phyloP scores from a whole-genome alignment of 2,329 filamentous ascomycete species.

The Diplocarpon rosae region DNA sequence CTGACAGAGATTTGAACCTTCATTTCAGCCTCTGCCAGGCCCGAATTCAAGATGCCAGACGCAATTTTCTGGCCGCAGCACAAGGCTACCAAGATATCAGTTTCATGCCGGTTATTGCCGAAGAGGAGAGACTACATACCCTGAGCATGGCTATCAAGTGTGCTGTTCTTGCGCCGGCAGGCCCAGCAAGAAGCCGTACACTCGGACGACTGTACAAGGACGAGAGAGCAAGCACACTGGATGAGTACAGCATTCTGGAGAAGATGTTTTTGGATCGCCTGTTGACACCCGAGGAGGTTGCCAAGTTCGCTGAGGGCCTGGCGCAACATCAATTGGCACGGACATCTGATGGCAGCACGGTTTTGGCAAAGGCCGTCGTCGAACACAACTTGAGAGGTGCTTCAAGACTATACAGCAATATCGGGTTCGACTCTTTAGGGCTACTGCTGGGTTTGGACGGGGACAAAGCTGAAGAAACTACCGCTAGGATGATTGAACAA shows the following conservation, averaged over 20 bases:
- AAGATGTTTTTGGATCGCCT: constrained; percentile 95
- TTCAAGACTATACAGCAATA: constrained; percentile 70
- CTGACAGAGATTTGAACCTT: constrained; percentile 62
- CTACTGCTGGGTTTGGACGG: constrained; percentile 66
- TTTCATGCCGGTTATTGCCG: constrained; percentile 65
- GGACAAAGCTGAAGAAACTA: constrained; percentile 80
- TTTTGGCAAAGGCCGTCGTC: constrained; percentile 83
- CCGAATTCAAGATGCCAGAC: constrained; percentile 81
- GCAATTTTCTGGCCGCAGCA: constrained; percentile 79
- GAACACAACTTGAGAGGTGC: constrained; percentile 91
- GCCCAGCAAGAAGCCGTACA: constrained; percentile 68
- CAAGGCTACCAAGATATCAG: constrained; percentile 83
- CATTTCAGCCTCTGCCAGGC: constrained; percentile 89
- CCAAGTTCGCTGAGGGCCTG: constrained; percentile 70
- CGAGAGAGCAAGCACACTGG: constrained; percentile 63
- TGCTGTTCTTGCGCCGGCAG: constrained; percentile 83
- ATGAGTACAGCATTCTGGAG: constrained; percentile 81
- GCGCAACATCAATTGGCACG: constrained; percentile 81
- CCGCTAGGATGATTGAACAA: constrained; percentile 92
- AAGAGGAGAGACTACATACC: constrained; percentile 75
- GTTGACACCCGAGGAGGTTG: constrained; percentile 70
- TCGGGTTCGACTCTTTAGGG: constrained; percentile 64
- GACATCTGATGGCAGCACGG: constrained; percentile 83
- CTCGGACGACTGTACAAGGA: constrained; percentile 88
- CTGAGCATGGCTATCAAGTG: constrained; percentile 83